Evolutionary conservation across 2,329 filamentous ascomycete species (phyloP).

Genomic region (Penicillium sp.): DNA sequence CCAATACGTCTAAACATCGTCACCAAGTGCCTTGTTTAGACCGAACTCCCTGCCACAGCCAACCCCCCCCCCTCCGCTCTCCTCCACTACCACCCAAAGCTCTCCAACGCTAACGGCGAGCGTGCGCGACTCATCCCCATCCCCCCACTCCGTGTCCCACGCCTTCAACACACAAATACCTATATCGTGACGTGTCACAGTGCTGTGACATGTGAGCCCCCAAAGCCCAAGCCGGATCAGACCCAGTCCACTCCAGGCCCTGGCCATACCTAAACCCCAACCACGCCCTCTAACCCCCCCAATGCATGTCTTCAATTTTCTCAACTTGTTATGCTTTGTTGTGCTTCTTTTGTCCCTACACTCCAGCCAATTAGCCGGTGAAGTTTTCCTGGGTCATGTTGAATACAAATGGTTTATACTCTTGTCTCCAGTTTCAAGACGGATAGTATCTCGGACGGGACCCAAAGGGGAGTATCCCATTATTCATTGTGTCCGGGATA

Average conservation of each 20-base stretch:
- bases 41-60: constrained; percentile 1
- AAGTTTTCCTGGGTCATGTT: constrained; percentile 10
- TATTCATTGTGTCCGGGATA: too few species aligned
- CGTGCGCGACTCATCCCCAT: background rate
- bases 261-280: background rate
- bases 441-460: too few species aligned
- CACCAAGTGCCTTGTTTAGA: background rate
- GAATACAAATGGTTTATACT: constrained; percentile 8
- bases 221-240: background rate
- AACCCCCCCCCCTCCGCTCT: background rate
- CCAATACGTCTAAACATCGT: constrained; percentile 74
- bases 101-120: background rate
- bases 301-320: constrained; percentile 13
- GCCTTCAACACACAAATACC: constrained; percentile 1
- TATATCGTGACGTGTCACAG: background rate
- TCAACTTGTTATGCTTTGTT: background rate
- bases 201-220: background rate
- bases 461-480: too few species aligned
- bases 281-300: background rate
- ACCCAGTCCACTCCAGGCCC: background rate
- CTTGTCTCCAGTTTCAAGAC: background rate
- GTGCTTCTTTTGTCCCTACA: constrained; percentile 4
- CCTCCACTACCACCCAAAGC: background rate
- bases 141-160: background rate
- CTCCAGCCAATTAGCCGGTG: constrained; percentile 19